phyloP scores from a whole-genome alignment of 1,284 basidiomycete species.

The Leccinum huronense region DNA sequence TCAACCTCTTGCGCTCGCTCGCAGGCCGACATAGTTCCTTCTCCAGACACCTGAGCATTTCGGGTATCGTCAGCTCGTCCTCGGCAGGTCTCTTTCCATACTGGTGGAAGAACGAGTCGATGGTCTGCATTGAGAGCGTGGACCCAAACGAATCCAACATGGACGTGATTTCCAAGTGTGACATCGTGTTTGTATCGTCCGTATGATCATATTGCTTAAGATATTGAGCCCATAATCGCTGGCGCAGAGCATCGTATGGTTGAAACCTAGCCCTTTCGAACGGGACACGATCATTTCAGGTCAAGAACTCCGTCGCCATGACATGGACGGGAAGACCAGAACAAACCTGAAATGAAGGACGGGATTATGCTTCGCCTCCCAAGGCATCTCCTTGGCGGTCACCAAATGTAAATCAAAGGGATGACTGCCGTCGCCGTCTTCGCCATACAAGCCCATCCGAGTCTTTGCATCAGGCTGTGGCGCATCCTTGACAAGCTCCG shows the following conservation, averaged over 20 bases:
- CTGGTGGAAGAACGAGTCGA: constrained; percentile 78
- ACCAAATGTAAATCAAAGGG: constrained; percentile 57
- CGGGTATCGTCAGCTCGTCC: constrained; percentile 77
- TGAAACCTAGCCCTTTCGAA: constrained; percentile 84
- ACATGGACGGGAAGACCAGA: constrained; percentile 2
- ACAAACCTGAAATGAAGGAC: constrained; percentile 58
- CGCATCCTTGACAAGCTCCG: constrained; percentile 68
- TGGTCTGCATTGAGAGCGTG: constrained; percentile 79
- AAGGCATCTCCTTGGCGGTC: constrained; percentile 54
- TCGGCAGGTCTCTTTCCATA: constrained; percentile 64
- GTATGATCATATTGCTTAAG: constrained; percentile 83
- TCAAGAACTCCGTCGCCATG: background rate
- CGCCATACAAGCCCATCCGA: constrained; percentile 58
- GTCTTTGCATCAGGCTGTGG: constrained; percentile 72
- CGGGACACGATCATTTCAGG: constrained; percentile 10
- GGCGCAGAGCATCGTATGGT: constrained; percentile 88
- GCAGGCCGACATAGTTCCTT: constrained; percentile 70
- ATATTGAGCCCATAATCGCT: constrained; percentile 91
- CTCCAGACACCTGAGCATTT: constrained; percentile 81
- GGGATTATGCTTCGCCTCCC: constrained; percentile 67
- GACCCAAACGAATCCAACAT: constrained; percentile 98
- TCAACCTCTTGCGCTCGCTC: constrained; percentile 65
- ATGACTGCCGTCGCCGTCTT: constrained; percentile 38
- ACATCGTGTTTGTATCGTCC: constrained; percentile 79
- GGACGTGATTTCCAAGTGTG: constrained; percentile 86